A percentile compares a stretch with the other conserved stretches of the same genome.
Evolutionary conservation across 208 protist genomes (phyloP).

Genomic region (Crithidia thermophila): DNA sequence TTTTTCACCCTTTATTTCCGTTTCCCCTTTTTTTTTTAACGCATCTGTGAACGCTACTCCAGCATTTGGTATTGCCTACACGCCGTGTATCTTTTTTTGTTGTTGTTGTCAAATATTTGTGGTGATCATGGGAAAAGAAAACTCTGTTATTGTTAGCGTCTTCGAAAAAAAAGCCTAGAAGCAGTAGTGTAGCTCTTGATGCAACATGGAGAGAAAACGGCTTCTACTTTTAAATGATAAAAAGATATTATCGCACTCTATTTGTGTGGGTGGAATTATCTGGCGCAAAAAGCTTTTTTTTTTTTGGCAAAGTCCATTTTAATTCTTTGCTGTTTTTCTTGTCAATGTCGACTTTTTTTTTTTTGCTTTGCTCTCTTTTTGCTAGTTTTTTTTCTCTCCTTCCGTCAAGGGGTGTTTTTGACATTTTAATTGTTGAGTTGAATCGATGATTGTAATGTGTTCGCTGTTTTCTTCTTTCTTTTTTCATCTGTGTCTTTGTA

Average conservation of each 20-base stretch:
- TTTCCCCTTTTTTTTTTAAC: background rate
- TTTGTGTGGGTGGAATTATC: too few relatives aligned
- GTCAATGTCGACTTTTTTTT: background rate
- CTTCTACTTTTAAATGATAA: too few relatives aligned
- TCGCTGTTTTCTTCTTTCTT: slow-evolving; percentile 5
- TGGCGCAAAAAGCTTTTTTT: too few relatives aligned
- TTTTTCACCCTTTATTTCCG: background rate
- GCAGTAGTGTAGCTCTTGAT: background rate
- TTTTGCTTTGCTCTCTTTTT: background rate
- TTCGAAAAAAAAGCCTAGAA: background rate
- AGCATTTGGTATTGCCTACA: too few relatives aligned
- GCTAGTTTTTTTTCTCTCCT: background rate
- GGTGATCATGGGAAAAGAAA: too few relatives aligned
- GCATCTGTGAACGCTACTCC: too few relatives aligned
- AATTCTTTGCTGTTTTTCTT: background rate
- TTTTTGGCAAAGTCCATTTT: too few relatives aligned
- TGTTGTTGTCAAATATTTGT: too few relatives aligned
- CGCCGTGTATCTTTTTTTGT: background rate
- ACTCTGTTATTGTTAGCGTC: too few relatives aligned
- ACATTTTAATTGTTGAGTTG: background rate
- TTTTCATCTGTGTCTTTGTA: too few relatives aligned
- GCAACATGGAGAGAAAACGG: too few relatives aligned
- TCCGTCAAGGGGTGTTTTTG: background rate
- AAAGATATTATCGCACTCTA: too few relatives aligned
- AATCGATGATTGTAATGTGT: slow-evolving; percentile 11